Evolutionary conservation across 2,329 filamentous ascomycete species (phyloP), one percentile per base, ranked within the genome.

Genomic region (Nothomitra cinnamomea): DNA sequence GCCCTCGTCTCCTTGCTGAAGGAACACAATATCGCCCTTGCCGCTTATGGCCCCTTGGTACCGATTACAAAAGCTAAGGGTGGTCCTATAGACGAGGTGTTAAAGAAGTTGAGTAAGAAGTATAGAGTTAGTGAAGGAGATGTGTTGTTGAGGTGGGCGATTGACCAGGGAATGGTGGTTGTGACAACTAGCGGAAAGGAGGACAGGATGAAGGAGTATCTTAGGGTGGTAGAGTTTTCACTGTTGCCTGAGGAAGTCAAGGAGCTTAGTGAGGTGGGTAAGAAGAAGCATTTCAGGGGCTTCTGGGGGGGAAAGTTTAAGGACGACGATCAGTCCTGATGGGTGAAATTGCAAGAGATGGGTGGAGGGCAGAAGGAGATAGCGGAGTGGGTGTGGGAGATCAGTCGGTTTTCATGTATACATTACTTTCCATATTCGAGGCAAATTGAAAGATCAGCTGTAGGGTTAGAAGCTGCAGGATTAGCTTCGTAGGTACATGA

Each of bases 131-230:
- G 63, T 52, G 71, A 76, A 49, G 73, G 70, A 1, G 77, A 82
- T 63, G 72, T 82, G 53, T 65, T 71, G 51, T 60, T 82, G 53
- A 66, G 79, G 52, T 83, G 78, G 77, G 74, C 72, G 50, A 71
- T 82, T 51, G 78, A 82, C 58, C 76, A 78, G 59, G 77, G 77
- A 22, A 64, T 75, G 54, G 70, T 81, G 15, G 65, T 74, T 0
- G 72, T 83, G 55, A 81, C 78, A 4, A 82, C 79, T 2, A 78
- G 73, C 55, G 66, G 70, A 50, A 82, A 80, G 61, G 78, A 81
- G 64, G 70, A 76, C 57, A 68, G 78, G 15, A 58, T 82, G 61
- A 74, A 68, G 54, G 75, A 79, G 60, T 80, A 80, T 59, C 60
- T 81, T 56, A 66, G 75, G 21, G 68, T 67, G 1, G 66, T 75